Evolutionary conservation across 2,329 filamentous ascomycete genomes (phyloP), one percentile per base, ranked within the genome.

Genomic region (Rachicladosporium sp.): DNA sequence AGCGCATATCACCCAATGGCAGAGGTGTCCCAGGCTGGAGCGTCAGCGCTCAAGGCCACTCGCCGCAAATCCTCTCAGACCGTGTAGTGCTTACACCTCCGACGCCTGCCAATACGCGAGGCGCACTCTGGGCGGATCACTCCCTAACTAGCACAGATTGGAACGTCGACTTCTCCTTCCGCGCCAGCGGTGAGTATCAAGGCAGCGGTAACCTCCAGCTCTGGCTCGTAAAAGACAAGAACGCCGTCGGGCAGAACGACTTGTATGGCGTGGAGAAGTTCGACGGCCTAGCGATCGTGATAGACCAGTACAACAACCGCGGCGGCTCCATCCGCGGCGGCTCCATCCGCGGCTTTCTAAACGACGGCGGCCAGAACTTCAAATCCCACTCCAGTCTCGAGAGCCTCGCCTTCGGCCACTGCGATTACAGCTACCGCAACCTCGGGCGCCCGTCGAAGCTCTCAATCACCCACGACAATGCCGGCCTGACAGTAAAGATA

Each of bases 51-150:
- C 70, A 75, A 48, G 71, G 71, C 41, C 70, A 73, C 55, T 57
- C 64, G 10, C 70, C 75, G 38, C 67, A 74, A 46, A 57, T 79
- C 47, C 75, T 95, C 43, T 93, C 87, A 50, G 89, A 96, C 69
- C 86, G 88, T 59, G 58, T 96, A 43, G 82, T 98, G 57, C 74
- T 98, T 42, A 98, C 91, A 1, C 89, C 91, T 8, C 80, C 87
- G 10, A 79, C 78, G 35, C 86, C 87, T 4, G 91, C 91, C 40
- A 87, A 87, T 63, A 79, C 83, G 55, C 78, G 87, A 58, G 84
- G 85, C 44, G 80, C 83, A 36, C 59, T 91, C 50, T 98, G 91
- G 89, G 70, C 80, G 29, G 76, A 87, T 46, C 67, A 68, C 43
- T 55, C 71, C 29, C 68, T 82, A 36, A 62, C 75, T 51, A 67